Percentiles rank a stretch among this genome's conserved stretches.
These are phyloP conservation scores for Globisporangium spinosum DNA, from an alignment of 352 stramenopile species.

Conservation along the genomic window DNA sequence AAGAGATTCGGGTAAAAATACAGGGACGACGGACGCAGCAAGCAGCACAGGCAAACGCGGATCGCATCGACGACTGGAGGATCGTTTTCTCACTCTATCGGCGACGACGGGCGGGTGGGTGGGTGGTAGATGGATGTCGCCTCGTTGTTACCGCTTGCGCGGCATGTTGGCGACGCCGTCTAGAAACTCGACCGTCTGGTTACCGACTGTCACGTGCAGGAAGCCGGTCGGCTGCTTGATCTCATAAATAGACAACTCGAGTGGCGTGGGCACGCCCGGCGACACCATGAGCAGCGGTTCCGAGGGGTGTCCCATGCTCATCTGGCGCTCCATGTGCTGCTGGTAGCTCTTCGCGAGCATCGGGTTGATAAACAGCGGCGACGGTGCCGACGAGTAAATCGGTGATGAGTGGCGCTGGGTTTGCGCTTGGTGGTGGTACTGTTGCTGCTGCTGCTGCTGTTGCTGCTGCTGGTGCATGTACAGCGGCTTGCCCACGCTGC, in stretches of 20 bases:
- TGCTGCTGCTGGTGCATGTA: conserved; percentile 24
- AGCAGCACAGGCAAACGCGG: not conserved
- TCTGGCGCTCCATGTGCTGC: conserved; percentile 36
- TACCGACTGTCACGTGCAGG: conserved; percentile 73
- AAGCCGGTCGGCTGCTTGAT: conserved; percentile 79
- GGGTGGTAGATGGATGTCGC: not conserved
- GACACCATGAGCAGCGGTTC: conserved; percentile 60
- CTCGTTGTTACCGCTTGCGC: conserved; percentile 56
- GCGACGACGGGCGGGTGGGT: too few relatives aligned
- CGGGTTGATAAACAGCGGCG: conserved; percentile 58
- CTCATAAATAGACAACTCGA: conserved; percentile 84
- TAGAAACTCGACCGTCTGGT: conserved; percentile 82
- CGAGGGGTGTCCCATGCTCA: conserved; percentile 29
- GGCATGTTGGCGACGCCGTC: conserved; percentile 83
- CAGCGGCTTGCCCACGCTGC: conserved; percentile 20
- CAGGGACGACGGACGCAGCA: not conserved
- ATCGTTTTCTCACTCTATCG: conserved; percentile 2
- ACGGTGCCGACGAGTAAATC: conserved; percentile 15
- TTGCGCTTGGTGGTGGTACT: conserved; percentile 8
- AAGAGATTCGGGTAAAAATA: conserved; percentile 7
- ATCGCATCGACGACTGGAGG: not conserved
- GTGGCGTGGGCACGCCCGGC: conserved; percentile 60
- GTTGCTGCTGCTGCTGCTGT: conserved; percentile 18
- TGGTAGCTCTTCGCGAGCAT: conserved; percentile 65
- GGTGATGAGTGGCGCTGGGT: conserved; percentile 15